These are phyloP conservation scores for Capsicum baccatum DNA, from an alignment of 257 asterid genomes.

Conservation along the genomic window DNA sequence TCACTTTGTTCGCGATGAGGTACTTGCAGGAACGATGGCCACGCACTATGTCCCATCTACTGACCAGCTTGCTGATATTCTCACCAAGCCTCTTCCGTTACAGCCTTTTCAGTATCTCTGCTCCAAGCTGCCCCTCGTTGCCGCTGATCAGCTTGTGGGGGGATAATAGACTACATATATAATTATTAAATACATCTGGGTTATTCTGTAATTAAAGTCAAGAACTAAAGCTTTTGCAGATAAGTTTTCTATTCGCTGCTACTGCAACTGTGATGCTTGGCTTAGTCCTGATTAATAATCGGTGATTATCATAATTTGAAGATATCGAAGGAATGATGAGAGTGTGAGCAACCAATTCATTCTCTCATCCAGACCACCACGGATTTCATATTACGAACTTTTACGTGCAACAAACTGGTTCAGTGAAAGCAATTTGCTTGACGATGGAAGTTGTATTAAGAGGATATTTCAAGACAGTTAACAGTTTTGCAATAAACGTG, in stretches of 20 bases:
- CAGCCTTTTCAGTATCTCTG: no score
- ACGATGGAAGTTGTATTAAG: conserved; percentile 30
- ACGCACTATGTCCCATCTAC: no score
- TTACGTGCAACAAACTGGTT: conserved; percentile 33
- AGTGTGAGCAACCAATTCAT: background rate
- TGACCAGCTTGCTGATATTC: no score
- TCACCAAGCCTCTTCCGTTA: no score
- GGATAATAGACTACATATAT: no score
- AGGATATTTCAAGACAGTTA: conserved; percentile 29
- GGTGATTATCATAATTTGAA: background rate
- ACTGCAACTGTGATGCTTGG: background rate
- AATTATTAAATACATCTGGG: no score
- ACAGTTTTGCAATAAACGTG: conserved; percentile 30
- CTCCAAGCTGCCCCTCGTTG: no score
- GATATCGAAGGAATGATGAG: conserved; percentile 4
- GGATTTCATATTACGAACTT: conserved; percentile 35
- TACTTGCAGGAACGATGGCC: no score
- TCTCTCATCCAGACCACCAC: background rate
- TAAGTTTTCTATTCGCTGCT: background rate
- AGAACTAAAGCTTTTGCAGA: background rate
- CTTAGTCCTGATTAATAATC: no score
- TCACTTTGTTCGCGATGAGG: no score
- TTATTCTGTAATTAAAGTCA: no score
- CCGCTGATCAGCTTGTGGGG: no score
- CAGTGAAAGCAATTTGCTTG: conserved; percentile 35